Percentiles rank a stretch among this genome's conserved stretches.
phyloP scores from a whole-genome alignment of 768 basidiomycete species.

The Exidia glandulosa region DNA sequence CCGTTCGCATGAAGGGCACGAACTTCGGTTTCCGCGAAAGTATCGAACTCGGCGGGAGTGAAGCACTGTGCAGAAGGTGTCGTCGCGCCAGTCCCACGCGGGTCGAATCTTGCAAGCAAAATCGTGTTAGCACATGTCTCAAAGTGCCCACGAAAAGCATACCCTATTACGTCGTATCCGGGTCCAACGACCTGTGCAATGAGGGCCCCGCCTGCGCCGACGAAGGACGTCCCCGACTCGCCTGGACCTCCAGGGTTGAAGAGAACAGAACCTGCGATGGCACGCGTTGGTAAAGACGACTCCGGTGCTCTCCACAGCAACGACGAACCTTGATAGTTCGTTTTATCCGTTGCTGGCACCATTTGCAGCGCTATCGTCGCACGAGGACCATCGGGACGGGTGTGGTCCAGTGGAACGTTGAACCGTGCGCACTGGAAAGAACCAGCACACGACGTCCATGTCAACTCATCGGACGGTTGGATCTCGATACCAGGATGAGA shows the following conservation, averaged over 20 bases:
- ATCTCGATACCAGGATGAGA: too few species aligned
- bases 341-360: neutral
- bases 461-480: neutral
- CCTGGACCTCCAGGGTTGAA: constrained; percentile 3
- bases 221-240: neutral
- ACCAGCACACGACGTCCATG: neutral
- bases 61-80: neutral
- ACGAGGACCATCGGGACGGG: neutral
- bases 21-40: neutral
- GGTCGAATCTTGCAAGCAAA: constrained; percentile 1
- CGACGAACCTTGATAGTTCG: neutral
- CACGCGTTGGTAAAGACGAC: neutral
- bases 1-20: neutral
- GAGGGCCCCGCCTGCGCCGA: neutral
- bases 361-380: neutral
- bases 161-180: constrained; percentile 5
- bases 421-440: neutral
- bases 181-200: constrained; percentile 2
- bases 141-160: constrained; percentile 1
- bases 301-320: too few species aligned
- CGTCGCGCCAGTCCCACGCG: neutral
- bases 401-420: neutral
- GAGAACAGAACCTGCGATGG: neutral
- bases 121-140: neutral
- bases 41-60: too few species aligned